These are phyloP conservation scores for Myriosclerotinia curreyana DNA, from an alignment of 2,329 filamentous ascomycete species.

Conservation along the genomic window DNA sequence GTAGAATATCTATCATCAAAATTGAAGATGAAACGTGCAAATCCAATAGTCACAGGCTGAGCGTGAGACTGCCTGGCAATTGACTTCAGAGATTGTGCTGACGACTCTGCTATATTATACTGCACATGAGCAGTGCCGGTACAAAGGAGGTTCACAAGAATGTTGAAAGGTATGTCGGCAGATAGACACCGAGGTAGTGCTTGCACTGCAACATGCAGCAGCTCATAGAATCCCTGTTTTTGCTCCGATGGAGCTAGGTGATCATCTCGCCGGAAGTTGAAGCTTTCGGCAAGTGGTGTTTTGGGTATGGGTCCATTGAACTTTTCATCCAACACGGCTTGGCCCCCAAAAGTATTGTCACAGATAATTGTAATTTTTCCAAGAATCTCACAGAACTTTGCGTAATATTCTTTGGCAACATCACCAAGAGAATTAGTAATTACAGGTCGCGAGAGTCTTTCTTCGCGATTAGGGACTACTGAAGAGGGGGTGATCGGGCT, in stretches of 20 bases:
- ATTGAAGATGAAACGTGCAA: constrained; percentile 96
- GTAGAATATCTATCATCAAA: constrained; percentile 97
- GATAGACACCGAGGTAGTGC: constrained; percentile 92
- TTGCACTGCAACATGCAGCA: constrained; percentile 92
- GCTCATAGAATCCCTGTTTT: constrained; percentile 91
- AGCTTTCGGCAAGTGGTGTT: constrained; percentile 91
- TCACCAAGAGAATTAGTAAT: constrained; percentile 65
- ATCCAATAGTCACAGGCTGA: constrained; percentile 93
- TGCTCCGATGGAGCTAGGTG: constrained; percentile 70
- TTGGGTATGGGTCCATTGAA: constrained; percentile 85
- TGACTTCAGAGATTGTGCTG: constrained; percentile 87
- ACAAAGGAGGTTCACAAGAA: constrained; percentile 89
- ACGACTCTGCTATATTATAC: constrained; percentile 85
- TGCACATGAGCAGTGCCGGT: constrained; percentile 97
- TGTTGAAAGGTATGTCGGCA: constrained; percentile 85
- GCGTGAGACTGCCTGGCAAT: constrained; percentile 92
- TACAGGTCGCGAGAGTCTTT: constrained; percentile 65
- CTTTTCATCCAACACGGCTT: constrained; percentile 93
- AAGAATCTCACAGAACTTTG: constrained; percentile 88
- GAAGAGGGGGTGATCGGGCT: constrained; percentile 29
- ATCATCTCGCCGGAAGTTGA: constrained; percentile 87
- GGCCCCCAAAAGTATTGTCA: constrained; percentile 94
- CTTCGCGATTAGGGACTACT: constrained; percentile 47
- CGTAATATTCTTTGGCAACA: constrained; percentile 78
- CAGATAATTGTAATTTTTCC: constrained; percentile 96